A percentile compares a stretch with the other conserved stretches of the same genome.
These are phyloP conservation scores for Boletus speciosus DNA, from an alignment of 768 basidiomycete species.

Conservation along the genomic window DNA sequence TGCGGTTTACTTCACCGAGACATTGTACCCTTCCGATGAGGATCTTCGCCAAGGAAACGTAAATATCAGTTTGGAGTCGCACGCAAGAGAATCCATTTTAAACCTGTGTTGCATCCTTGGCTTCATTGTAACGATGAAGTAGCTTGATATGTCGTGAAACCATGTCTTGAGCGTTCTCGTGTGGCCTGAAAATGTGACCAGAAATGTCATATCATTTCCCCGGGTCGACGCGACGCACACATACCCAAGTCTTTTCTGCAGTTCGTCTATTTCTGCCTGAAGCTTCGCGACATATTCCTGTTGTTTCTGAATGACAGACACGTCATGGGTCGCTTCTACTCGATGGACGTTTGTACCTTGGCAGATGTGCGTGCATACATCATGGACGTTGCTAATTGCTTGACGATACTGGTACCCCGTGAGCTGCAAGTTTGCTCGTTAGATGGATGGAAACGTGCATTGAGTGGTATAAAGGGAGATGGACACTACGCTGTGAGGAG, in stretches of 20 bases:
- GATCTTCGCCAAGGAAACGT: slow-evolving; percentile 42
- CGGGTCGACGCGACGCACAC: neutral
- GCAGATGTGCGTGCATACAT: slow-evolving; percentile 32
- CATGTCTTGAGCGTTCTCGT: slow-evolving; percentile 52
- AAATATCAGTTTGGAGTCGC: neutral
- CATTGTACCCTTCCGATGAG: slow-evolving; percentile 68
- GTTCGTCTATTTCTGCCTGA: slow-evolving; percentile 44
- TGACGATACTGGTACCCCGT: neutral
- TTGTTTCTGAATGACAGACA: slow-evolving; percentile 40
- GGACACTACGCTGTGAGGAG: too few species aligned
- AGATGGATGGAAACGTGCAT: neutral
- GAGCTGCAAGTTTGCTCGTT: neutral
- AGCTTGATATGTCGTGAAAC: slow-evolving; percentile 68
- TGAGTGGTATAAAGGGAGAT: neutral
- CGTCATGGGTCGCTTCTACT: neutral
- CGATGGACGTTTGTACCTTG: slow-evolving; percentile 21
- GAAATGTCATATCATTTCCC: neutral
- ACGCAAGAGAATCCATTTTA: neutral
- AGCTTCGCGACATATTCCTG: slow-evolving; percentile 46
- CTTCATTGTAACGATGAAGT: slow-evolving; percentile 75
- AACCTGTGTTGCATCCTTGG: slow-evolving; percentile 81
- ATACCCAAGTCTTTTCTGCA: slow-evolving; percentile 49
- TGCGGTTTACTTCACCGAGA: neutral
- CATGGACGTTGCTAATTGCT: neutral
- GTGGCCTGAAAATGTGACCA: slow-evolving; percentile 27